A percentile compares a stretch with the other conserved stretches of the same genome.
Conservation (phyloP, 805 yeast genomes). For the Naumovozyma baii region DNA sequence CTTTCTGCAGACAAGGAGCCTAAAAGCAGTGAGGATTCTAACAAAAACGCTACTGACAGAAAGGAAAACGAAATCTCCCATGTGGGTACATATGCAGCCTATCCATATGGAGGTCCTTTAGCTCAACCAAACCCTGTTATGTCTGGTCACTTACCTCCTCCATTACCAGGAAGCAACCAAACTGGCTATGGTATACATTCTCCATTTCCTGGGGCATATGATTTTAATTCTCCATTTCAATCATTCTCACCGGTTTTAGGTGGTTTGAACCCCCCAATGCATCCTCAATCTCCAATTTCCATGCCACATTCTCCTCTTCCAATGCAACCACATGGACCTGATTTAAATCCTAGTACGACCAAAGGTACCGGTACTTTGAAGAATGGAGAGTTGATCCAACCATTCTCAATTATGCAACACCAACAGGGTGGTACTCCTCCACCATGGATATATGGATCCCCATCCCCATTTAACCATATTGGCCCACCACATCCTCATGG, state of each 20-base stretch:
- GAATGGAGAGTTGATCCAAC: slow-evolving; percentile 1
- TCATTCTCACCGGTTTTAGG: slow-evolving; percentile 26
- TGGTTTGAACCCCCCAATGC: slow-evolving; percentile 18
- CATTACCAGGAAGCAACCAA: slow-evolving; percentile 5
- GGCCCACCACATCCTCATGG: slow-evolving; percentile 20
- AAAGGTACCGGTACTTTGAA: neutral
- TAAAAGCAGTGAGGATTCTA: neutral
- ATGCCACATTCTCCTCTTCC: slow-evolving; percentile 13
- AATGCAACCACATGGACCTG: slow-evolving; percentile 4
- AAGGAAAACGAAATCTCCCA: slow-evolving; percentile 2
- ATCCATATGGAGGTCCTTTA: slow-evolving; percentile 28
- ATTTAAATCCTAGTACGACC: neutral
- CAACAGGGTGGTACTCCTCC: slow-evolving; percentile 23
- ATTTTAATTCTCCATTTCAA: slow-evolving; percentile 28
- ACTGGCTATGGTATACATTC: slow-evolving; percentile 21
- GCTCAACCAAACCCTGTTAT: slow-evolving; percentile 24
- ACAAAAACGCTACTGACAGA: slow-evolving; percentile 6
- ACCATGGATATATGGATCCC: slow-evolving; percentile 28
- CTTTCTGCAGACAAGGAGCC: neutral
- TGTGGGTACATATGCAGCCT: slow-evolving; percentile 23
- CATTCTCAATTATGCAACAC: slow-evolving; percentile 11
- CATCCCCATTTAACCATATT: slow-evolving; percentile 22
- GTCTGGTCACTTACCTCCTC: slow-evolving; percentile 13
- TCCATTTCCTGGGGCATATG: slow-evolving; percentile 27
- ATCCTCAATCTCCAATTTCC: slow-evolving; percentile 15